Evolutionary conservation across 2,329 filamentous ascomycete genomes (phyloP), one percentile per base, ranked within the genome.

Genomic region (Cladosporium oxysporum): DNA sequence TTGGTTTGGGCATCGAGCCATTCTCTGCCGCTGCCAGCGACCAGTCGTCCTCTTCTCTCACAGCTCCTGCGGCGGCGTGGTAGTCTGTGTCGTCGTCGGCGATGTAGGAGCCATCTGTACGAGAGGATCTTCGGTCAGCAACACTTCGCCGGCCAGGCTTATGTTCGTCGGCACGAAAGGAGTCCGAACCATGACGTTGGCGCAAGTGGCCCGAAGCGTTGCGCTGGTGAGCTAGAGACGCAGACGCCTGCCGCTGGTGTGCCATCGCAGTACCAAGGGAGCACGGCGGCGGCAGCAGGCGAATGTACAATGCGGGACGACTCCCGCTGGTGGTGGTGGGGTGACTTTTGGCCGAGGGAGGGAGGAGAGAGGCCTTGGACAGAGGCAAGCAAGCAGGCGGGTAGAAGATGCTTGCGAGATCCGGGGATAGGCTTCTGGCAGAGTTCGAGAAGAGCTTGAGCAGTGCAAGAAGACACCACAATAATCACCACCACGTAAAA

Each of bases 121-220:
- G 60, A 37, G 29, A 28, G 33, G 49, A 53, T 37, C 33, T 62
- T 49, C 60, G 60, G 60, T 62, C 60, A 62, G 60, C 49, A 31
- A 55, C 28, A 31, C 49, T 62, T 50, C 60, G 60, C 11, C 60
- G 60, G 60, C 28, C 16, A 6, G 47, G 47, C 49, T 62, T 62
- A 29, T 55, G 44, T 21, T 62, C 60, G 53, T 62, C 60, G 47
- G 49, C 33, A 35, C 60, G 60, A 37, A 62, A 62, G 60, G 60
- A 64, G 49, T 69, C 71, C 49, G 70, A 73, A 64, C 67, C 67
- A 37, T 69, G 67, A 26, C 73, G 70, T 65, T 73, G 71, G 64
- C 73, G 73, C 28, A 74, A 70, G 47, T 73, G 69, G 44, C 67
- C 66, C 28, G 70, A 71, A 37, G 60, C 50, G 49, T 65, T 61